A percentile compares a stretch with the other conserved stretches of the same genome.
These are phyloP conservation scores for Penicillium taxi DNA, from an alignment of 495 filamentous ascomycete genomes.

Conservation along the genomic window DNA sequence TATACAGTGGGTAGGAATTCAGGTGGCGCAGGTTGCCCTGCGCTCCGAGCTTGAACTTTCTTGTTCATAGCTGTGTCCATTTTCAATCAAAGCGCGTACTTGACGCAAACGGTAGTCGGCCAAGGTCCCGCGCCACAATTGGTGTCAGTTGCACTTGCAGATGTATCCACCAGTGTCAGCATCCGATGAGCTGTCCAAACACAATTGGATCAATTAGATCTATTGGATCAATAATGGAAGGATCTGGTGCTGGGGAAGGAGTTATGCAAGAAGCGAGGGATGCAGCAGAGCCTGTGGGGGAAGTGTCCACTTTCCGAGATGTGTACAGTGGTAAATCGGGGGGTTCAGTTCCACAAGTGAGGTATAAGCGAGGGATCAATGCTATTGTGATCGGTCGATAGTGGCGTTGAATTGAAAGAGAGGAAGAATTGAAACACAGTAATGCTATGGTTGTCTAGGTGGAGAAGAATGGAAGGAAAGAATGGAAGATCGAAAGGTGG, in stretches of 20 bases:
- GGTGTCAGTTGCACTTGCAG: conserved; percentile 2
- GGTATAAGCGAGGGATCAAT: conserved; percentile 16
- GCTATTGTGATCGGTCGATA: conserved; percentile 27
- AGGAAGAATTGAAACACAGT: too few species aligned
- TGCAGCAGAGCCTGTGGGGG: too few species aligned
- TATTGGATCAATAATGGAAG: conserved; percentile 11
- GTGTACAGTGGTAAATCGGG: conserved; percentile 5
- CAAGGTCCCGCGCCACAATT: conserved; percentile 14
- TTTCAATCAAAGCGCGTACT: conserved; percentile 19
- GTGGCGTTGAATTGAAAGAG: conserved; percentile 6
- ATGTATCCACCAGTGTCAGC: conserved; percentile 10
- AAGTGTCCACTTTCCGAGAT: conserved; percentile 2
- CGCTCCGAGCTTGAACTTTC: conserved; percentile 22
- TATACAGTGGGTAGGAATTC: too few species aligned
- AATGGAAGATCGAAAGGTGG: conserved; percentile 10
- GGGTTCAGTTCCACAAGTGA: conserved; percentile 4
- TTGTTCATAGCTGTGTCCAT: conserved; percentile 26
- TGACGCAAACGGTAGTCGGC: conserved; percentile 26
- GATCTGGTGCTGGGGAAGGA: conserved; percentile 2
- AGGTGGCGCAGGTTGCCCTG: too few species aligned
- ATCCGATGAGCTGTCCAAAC: conserved; percentile 14
- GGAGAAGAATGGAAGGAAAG: conserved; percentile 7
- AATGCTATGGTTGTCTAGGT: neutral
- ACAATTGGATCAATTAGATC: conserved; percentile 17
- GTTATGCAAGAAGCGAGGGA: conserved; percentile 21